A percentile compares a stretch with the other conserved stretches of the same genome.
Conservation (phyloP, 208 protist genomes). For the Balamuthia mandrillaris region DNA sequence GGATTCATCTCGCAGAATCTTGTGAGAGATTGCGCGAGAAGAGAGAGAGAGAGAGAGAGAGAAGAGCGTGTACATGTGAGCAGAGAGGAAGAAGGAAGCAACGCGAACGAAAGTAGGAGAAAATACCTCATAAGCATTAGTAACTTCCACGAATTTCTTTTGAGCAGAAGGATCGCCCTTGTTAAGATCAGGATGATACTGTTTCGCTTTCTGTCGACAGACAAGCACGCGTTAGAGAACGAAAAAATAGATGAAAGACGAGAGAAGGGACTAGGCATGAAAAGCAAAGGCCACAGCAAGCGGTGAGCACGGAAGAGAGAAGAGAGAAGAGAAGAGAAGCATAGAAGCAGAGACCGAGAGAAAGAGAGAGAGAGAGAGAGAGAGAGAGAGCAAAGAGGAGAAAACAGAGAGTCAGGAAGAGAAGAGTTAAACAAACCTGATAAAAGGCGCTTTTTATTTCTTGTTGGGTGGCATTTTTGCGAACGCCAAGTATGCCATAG, state of each 20-base stretch:
- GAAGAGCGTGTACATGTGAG: not conserved
- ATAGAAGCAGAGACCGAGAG: no score
- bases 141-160: slow-evolving; percentile 18
- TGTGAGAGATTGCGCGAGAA: not conserved
- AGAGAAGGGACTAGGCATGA: no score
- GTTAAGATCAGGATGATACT: slow-evolving; percentile 22
- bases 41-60: not conserved
- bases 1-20: not conserved
- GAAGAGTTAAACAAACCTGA: no score
- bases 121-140: not conserved
- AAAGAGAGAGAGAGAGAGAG: no score
- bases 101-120: not conserved
- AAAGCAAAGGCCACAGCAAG: no score
- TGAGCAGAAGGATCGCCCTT: not conserved
- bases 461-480: not conserved
- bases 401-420: no score
- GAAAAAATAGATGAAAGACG: no score
- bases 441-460: not conserved
- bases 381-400: no score
- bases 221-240: no score
- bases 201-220: not conserved
- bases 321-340: no score
- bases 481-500: not conserved
- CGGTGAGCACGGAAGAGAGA: no score
- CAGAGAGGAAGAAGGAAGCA: not conserved